phyloP scores from a whole-genome alignment of 2,329 filamentous ascomycete genomes.

The Diaporthe australafricana region DNA sequence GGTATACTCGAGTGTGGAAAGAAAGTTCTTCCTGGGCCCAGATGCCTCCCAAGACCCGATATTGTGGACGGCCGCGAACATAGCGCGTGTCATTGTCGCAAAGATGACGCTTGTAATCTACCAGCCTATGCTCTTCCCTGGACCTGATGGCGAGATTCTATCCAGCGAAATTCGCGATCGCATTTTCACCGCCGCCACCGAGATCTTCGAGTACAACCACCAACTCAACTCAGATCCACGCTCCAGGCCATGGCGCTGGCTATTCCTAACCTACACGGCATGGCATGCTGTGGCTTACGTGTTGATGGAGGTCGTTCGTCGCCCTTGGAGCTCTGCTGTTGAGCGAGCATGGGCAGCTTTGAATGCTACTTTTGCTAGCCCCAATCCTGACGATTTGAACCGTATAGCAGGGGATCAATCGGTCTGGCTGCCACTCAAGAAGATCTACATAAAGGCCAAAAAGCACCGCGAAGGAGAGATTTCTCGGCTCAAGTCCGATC shows the following conservation, averaged over 20 bases:
- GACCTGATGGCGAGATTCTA: constrained; percentile 47
- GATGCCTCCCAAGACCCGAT: constrained; percentile 57
- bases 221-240: constrained; percentile 62
- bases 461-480: constrained; percentile 65
- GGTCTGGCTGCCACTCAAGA: constrained; percentile 66
- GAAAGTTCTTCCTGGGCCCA: constrained; percentile 63
- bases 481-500: constrained; percentile 58
- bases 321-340: constrained; percentile 51
- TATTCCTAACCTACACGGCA: constrained; percentile 69
- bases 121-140: constrained; percentile 60
- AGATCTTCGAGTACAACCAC: constrained; percentile 67
- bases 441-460: constrained; percentile 64
- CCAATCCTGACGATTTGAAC: constrained; percentile 55
- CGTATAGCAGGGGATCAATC: constrained; percentile 59
- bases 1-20: constrained; percentile 57
- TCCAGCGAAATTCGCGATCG: constrained; percentile 47
- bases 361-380: constrained; percentile 45
- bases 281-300: constrained; percentile 70
- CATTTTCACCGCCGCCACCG: constrained; percentile 62
- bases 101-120: constrained; percentile 68
- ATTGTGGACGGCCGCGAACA: constrained; percentile 63
- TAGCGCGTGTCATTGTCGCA: constrained; percentile 61
- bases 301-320: constrained; percentile 61
- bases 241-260: constrained; percentile 66
- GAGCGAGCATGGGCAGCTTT: constrained; percentile 46